phyloP scores from a whole-genome alignment of 2,329 filamentous ascomycete species.

The Paramyrothecium roridum region DNA sequence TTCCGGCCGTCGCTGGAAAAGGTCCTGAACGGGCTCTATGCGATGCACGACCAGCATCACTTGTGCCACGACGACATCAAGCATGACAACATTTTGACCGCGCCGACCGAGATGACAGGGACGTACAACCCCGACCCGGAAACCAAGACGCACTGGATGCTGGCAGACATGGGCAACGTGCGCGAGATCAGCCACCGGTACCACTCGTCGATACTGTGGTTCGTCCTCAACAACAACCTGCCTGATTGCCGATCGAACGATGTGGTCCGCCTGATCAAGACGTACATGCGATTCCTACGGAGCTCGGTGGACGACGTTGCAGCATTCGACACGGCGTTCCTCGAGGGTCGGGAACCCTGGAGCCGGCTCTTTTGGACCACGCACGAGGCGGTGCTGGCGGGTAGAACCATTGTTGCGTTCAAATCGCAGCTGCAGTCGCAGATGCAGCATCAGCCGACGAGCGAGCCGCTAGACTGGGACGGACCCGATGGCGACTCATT shows the following conservation, averaged over 20 bases:
- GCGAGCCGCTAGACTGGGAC: background rate
- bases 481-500: background rate
- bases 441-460: background rate
- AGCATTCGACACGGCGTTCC: slow-evolving; percentile 21
- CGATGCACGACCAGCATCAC: slow-evolving; percentile 17
- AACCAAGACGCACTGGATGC: slow-evolving; percentile 19
- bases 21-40: slow-evolving; percentile 19
- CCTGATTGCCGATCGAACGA: slow-evolving; percentile 28
- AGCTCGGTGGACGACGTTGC: slow-evolving; percentile 11
- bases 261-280: slow-evolving; percentile 22
- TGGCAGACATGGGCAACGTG: slow-evolving; percentile 28
- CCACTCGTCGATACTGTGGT: slow-evolving; percentile 25
- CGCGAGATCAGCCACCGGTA: slow-evolving; percentile 24
- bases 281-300: slow-evolving; percentile 25
- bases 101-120: slow-evolving; percentile 1
- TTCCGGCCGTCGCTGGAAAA: slow-evolving; percentile 24
- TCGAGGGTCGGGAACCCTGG: slow-evolving; percentile 15
- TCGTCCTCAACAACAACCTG: slow-evolving; percentile 20
- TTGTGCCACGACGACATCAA: slow-evolving; percentile 31
- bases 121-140: background rate
- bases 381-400: slow-evolving; percentile 4
- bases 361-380: slow-evolving; percentile 22
- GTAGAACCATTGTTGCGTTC: slow-evolving; percentile 3
- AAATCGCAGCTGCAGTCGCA: slow-evolving; percentile 3
- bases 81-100: slow-evolving; percentile 26